Base-by-base conservation (phyloP, 805 yeast species). In the Tetrapisispora fleetii region DNA sequence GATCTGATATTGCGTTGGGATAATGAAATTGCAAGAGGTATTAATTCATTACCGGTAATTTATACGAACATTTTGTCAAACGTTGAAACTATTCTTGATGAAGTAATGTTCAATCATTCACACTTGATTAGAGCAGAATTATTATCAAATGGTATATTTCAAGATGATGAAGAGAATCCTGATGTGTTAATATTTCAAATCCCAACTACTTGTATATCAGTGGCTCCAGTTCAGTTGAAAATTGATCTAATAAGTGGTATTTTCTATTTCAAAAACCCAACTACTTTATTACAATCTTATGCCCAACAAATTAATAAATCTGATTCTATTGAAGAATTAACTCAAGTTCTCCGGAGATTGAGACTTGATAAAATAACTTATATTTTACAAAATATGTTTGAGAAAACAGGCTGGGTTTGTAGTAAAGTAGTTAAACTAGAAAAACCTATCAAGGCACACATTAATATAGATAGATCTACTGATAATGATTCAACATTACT, bases 361-460 rank as follows among this genome's bases (percentile, higher is more conserved):
- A 64, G 63, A 48, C 46, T 64, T 39, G 67, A 63, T 40, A 65
- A 63, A 44, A 63, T 63, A 13, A 58, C 56, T 1, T 55, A 55
- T 18, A 56, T 63, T n/a, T 39, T 66, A 13, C 51, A 56, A 10
- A 63, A 63, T 42, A 65, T 66, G 68, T 63, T 66, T 49, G 64
- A 61, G 40, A 66, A 64, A 47, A 63, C 67, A 4, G 67, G 67
- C 21, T 66, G 70, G 70, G 50, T 56, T 32, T 62, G 65, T 40
- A 58, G 59, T 39, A 58, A 55, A 41, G 59, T 60, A 8, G 54
- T 64, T 2, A 55, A 55, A 33, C 48, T 64, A 28, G 53, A 52
- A 30, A 47, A 48, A 7, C 59, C 60, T 24, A 57, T 62, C 17
- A 49, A 56, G 21, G 53, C 60, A 4, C 58, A 58, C 30, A 46